Evolutionary conservation across 306 rosid species (phyloP).

Genomic region (Cicer yamashitae): DNA sequence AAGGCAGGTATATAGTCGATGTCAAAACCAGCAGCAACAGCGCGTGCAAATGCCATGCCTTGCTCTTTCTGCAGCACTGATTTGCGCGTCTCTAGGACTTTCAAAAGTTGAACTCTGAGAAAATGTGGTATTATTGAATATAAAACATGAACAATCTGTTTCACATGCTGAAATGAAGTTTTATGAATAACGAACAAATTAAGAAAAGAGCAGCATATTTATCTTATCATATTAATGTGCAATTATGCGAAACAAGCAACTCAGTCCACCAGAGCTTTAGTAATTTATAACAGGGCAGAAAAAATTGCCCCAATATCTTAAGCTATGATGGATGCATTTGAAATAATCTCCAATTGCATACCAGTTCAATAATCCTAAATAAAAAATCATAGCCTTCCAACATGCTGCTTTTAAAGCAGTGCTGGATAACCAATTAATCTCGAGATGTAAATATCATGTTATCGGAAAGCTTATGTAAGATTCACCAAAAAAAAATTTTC

Average conservation of each 20-base stretch:
- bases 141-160: constrained; percentile 31
- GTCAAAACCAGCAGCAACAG: constrained; percentile 99
- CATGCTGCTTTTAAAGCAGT: constrained; percentile 19
- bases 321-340: constrained; percentile 21
- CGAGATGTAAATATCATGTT: constrained; percentile 7
- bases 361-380: constrained; percentile 13
- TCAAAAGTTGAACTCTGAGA: constrained; percentile 86
- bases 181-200: constrained; percentile 10
- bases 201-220: constrained; percentile 14
- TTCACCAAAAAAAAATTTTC: background rate
- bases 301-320: constrained; percentile 25
- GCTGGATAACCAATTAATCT: background rate
- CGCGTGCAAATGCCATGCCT: constrained; percentile 99
- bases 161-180: constrained; percentile 34
- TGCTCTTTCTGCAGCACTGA: constrained; percentile 94
- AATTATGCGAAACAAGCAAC: background rate
- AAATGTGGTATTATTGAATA: constrained; percentile 36
- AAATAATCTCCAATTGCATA: background rate
- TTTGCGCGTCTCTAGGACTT: constrained; percentile 93
- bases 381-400: background rate
- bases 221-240: constrained; percentile 5
- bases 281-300: constrained; percentile 3
- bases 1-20: constrained; percentile 69
- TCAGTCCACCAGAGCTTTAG: constrained; percentile 18
- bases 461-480: background rate